Evolutionary conservation across 192 early-diverging fungal genomes (phyloP), one percentile per base, ranked within the genome.

Genomic region (Coemansia sp.): DNA sequence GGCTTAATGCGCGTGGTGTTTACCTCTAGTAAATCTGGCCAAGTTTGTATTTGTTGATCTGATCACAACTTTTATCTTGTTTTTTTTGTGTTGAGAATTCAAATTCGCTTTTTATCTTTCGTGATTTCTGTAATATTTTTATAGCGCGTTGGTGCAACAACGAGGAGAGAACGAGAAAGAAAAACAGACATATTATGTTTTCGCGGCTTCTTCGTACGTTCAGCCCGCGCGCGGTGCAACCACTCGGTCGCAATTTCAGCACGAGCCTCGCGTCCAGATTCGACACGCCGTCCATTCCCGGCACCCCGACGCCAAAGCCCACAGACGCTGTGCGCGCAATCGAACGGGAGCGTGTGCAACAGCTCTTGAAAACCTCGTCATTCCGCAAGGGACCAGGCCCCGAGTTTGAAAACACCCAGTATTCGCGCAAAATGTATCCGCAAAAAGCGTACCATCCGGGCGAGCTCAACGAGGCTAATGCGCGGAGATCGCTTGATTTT

Each of bases 361-460:
- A 8, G 31, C 31, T 31, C 31, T 31, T 31, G 31, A 31, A 31
- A 31, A 31, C 31, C 31, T 31, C 31, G 31, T 31, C 50, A 23
- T 20, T 20, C 20, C 26, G 49, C 2, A 28, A 28, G 7, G 48
- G 40, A 0, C 67, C 63, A n/a, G 50, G 52, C 20, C 63, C 58
- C 14, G 48, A 38, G 1, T 65, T 52, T 15, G 68, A 70, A 17
- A 81, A 68, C 58, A 7, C 48, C 46, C 21, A 42, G 28, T 76
- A 69, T 64, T 46, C 34, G 2, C 56, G 50, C 4, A 50, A 28
- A 17, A 61, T 66, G 21, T 55, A 28, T 3, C 51, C 69, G 20
- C 62, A 67, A n/a, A 37, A 24, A 2, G 58, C 67, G 12, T 81
- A 81, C 37, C 63, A 68, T 25, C 69, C 74, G 7, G 44, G 56